Conservation (phyloP, 352 stramenopile genomes). For the Thraustochytrium striatum region DNA sequence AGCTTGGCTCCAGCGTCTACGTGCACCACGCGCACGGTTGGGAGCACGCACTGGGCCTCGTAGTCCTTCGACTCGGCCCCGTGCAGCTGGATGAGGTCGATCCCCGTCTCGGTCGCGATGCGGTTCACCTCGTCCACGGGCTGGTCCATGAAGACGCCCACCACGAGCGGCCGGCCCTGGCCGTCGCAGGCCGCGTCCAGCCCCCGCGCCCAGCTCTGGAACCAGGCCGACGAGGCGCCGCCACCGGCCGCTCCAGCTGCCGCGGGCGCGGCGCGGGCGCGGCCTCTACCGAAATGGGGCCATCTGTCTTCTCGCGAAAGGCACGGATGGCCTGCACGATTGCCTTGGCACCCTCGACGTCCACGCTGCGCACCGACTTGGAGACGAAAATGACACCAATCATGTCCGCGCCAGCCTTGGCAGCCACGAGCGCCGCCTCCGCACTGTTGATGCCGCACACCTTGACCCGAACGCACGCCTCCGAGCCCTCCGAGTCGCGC, state of each 20-base stretch:
- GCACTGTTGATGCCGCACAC: slow-evolving; percentile 90
- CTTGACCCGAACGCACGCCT: slow-evolving; percentile 64
- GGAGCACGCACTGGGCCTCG: slow-evolving; percentile 69
- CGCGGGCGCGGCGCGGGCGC: too few species aligned
- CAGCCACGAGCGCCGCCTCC: slow-evolving; percentile 82
- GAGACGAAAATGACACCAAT: slow-evolving; percentile 94
- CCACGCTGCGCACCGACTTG: slow-evolving; percentile 79
- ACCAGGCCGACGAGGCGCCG: slow-evolving; percentile 3
- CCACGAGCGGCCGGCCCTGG: slow-evolving; percentile 59
- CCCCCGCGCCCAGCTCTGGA: neutral
- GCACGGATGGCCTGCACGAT: slow-evolving; percentile 83
- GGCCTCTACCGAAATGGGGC: too few species aligned
- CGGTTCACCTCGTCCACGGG: slow-evolving; percentile 79
- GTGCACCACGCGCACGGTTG: slow-evolving; percentile 85
- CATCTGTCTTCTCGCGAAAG: slow-evolving; percentile 94
- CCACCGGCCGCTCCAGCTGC: too few species aligned
- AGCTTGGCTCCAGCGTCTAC: slow-evolving; percentile 64
- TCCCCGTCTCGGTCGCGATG: slow-evolving; percentile 74
- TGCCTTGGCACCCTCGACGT: slow-evolving; percentile 70
- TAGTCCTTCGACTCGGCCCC: slow-evolving; percentile 83
- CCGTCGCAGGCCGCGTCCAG: slow-evolving; percentile 52
- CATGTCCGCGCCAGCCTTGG: slow-evolving; percentile 85
- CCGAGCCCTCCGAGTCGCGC: neutral
- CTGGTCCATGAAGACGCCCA: slow-evolving; percentile 94
- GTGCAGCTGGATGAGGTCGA: slow-evolving; percentile 97